These are phyloP conservation scores for Lyophyllum atratum DNA, from an alignment of 768 basidiomycete species.

Conservation along the genomic window DNA sequence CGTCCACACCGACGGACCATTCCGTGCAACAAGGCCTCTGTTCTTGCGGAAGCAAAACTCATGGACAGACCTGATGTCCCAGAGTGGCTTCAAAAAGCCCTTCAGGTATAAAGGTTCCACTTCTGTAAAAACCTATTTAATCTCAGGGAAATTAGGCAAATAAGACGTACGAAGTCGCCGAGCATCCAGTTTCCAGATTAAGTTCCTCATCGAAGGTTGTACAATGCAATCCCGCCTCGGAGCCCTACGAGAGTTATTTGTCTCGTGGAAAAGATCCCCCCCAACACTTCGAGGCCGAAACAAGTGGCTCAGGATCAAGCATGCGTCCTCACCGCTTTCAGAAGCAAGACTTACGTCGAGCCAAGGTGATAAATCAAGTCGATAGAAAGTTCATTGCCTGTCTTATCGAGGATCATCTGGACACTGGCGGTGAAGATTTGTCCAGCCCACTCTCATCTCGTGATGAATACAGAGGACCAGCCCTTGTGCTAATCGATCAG, in stretches of 20 bases:
- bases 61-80: slow-evolving; percentile 35
- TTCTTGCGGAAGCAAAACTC: slow-evolving; percentile 1
- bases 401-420: slow-evolving; percentile 37
- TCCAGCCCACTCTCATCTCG: slow-evolving; percentile 3
- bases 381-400: slow-evolving; percentile 92
- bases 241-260: background rate
- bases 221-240: background rate
- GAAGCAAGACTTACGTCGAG: slow-evolving; percentile 55
- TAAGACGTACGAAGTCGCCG: slow-evolving; percentile 49
- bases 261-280: background rate
- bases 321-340: slow-evolving; percentile 41
- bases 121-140: background rate
- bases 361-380: slow-evolving; percentile 77
- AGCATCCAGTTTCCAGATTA: slow-evolving; percentile 47
- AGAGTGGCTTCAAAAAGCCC: slow-evolving; percentile 63
- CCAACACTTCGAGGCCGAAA: slow-evolving; percentile 2
- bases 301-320: slow-evolving; percentile 5
- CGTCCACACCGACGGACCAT: slow-evolving; percentile 27
- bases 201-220: slow-evolving; percentile 8
- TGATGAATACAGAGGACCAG: slow-evolving; percentile 13
- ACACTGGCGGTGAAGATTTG: slow-evolving; percentile 16
- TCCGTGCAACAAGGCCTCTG: slow-evolving; percentile 22
- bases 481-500: slow-evolving; percentile 87
- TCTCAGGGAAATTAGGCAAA: slow-evolving; percentile 45
- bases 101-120: slow-evolving; percentile 44